Evolutionary conservation across 345 rosid genomes (phyloP).

Genomic region (Litchi chinensis): DNA sequence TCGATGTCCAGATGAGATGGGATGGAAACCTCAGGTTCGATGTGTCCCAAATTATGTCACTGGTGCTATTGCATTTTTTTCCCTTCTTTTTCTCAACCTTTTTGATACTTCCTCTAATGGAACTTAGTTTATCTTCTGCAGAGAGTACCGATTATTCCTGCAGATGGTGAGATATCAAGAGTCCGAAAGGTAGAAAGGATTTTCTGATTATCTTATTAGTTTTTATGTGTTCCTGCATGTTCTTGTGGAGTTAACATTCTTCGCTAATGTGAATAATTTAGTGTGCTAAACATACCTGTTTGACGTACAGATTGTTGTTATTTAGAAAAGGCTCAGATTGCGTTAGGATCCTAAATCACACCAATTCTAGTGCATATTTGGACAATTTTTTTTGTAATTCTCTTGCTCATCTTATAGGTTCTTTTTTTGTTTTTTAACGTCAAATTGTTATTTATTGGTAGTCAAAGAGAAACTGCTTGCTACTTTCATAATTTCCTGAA

Average conservation of each 20-base stretch:
- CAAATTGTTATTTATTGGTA: neutral
- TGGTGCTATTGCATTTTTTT: neutral
- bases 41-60: neutral
- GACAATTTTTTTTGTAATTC: neutral
- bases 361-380: neutral
- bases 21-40: constrained; percentile 98
- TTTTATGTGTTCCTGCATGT: neutral
- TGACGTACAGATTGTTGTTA: neutral
- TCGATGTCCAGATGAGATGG: constrained; percentile 96
- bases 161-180: constrained; percentile 76
- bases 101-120: neutral
- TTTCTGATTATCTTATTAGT: neutral
- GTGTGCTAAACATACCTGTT: neutral
- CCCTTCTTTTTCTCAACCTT: neutral
- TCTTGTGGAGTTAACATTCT: neutral
- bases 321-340: neutral
- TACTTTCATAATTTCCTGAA: neutral
- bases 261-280: neutral
- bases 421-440: neutral
- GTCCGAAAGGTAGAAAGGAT: constrained; percentile 61
- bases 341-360: neutral
- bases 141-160: constrained; percentile 76
- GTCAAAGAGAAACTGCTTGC: neutral
- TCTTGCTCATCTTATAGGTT: neutral
- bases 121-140: constrained; percentile 41